These are phyloP conservation scores for Mrakia hoshinonis DNA, from an alignment of 768 basidiomycete species.

Conservation along the genomic window DNA sequence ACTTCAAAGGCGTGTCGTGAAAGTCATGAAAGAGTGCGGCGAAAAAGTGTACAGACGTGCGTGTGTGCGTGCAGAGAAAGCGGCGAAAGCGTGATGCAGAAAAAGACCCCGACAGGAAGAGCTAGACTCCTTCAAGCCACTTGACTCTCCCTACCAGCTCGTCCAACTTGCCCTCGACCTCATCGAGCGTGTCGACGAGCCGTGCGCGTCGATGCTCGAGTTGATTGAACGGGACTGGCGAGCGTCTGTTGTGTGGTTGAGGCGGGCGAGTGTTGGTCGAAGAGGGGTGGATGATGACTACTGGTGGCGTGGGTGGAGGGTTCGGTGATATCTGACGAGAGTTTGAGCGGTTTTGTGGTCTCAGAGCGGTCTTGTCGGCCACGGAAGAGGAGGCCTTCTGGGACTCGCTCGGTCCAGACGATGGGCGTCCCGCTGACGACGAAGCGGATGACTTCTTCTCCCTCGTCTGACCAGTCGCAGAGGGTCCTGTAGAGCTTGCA, in stretches of 20 bases:
- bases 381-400: neutral
- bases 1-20: too few relatives aligned
- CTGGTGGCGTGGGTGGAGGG: neutral
- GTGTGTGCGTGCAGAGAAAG: too few relatives aligned
- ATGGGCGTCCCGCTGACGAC: neutral
- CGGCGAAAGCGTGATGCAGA: too few relatives aligned
- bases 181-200: neutral
- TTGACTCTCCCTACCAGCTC: constrained; percentile 1
- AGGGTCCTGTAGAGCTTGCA: neutral
- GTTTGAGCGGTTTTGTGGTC: neutral
- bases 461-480: neutral
- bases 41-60: too few relatives aligned
- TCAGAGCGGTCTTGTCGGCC: too few relatives aligned
- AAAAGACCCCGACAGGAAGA: too few relatives aligned
- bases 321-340: neutral
- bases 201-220: too few relatives aligned
- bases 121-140: neutral
- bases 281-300: neutral
- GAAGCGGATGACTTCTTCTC: neutral
- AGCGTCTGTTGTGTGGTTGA: neutral
- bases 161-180: neutral
- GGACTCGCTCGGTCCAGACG: neutral
- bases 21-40: too few relatives aligned
- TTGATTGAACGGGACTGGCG: neutral
- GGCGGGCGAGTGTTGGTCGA: neutral